Conservation (phyloP, 164 flowering plant species). For the Vitis rotundifolia region DNA sequence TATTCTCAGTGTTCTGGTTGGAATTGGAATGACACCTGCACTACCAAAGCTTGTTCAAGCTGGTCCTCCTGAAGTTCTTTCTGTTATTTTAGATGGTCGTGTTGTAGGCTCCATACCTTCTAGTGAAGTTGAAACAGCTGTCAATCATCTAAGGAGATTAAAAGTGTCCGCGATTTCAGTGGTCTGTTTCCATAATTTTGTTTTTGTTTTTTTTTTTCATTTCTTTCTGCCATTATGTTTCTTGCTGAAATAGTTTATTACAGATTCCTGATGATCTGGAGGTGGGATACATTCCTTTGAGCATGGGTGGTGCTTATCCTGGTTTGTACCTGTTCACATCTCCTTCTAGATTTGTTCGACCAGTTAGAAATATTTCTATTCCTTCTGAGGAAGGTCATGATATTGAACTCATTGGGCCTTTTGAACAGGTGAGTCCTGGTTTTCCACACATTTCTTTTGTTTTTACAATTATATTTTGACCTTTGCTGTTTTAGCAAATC, state of each 20-base stretch:
- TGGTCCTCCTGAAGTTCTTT: conserved; percentile 74
- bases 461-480: background rate
- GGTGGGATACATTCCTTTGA: conserved; percentile 89
- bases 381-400: conserved; percentile 36
- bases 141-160: conserved; percentile 58
- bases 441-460: background rate
- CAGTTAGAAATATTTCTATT: conserved; percentile 67
- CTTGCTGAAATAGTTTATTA: conserved; percentile 1
- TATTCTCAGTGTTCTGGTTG: conserved; percentile 50
- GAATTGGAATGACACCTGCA: conserved; percentile 73
- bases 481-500: background rate
- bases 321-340: conserved; percentile 81
- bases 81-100: conserved; percentile 86
- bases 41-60: conserved; percentile 69
- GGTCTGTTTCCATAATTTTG: conserved; percentile 39
- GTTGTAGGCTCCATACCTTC: conserved; percentile 68
- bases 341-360: conserved; percentile 88
- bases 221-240: background rate
- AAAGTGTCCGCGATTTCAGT: conserved; percentile 53
- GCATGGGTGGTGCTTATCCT: conserved; percentile 83
- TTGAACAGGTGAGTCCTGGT: conserved; percentile 68
- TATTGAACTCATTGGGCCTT: conserved; percentile 93
- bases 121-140: conserved; percentile 53
- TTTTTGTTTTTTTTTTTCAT: background rate
- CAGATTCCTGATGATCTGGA: conserved; percentile 94